Evolutionary conservation across 2,329 filamentous ascomycete species (phyloP).

Genomic region (Monosporascus sp.): DNA sequence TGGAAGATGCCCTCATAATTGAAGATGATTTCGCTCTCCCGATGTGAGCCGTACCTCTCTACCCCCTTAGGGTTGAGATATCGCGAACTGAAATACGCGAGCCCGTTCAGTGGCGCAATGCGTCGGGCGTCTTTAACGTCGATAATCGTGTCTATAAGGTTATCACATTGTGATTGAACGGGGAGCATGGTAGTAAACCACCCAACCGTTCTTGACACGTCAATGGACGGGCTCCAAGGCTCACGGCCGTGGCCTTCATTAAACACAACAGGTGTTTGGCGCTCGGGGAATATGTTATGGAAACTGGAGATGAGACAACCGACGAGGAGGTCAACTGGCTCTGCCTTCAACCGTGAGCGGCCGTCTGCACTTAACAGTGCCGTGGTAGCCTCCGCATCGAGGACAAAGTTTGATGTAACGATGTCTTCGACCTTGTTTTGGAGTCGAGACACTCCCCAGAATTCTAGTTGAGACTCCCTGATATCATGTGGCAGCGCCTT

Average conservation of each 20-base stretch:
- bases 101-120: not conserved
- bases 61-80: not conserved
- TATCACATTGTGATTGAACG: constrained; percentile 10
- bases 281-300: constrained; percentile 25
- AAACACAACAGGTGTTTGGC: constrained; percentile 30
- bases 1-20: not conserved
- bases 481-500: constrained; percentile 1
- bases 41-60: not conserved
- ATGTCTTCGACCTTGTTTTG: not conserved
- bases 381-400: constrained; percentile 32
- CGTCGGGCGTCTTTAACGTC: not conserved
- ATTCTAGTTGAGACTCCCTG: constrained; percentile 3
- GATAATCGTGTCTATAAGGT: not conserved
- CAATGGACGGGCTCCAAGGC: constrained; percentile 23
- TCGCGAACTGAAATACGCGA: not conserved
- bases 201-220: constrained; percentile 35
- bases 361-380: constrained; percentile 14
- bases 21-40: not conserved
- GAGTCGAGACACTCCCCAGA: not conserved
- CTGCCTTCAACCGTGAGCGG: constrained; percentile 21
- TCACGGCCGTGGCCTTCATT: constrained; percentile 38
- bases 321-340: constrained; percentile 33
- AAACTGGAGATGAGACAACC: constrained; percentile 27
- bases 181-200: constrained; percentile 41
- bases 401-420: constrained; percentile 4